Percentiles rank a stretch among this genome's conserved stretches.
Conservation (phyloP, 1,139 yeast genomes). For the Spathaspora sp. region DNA sequence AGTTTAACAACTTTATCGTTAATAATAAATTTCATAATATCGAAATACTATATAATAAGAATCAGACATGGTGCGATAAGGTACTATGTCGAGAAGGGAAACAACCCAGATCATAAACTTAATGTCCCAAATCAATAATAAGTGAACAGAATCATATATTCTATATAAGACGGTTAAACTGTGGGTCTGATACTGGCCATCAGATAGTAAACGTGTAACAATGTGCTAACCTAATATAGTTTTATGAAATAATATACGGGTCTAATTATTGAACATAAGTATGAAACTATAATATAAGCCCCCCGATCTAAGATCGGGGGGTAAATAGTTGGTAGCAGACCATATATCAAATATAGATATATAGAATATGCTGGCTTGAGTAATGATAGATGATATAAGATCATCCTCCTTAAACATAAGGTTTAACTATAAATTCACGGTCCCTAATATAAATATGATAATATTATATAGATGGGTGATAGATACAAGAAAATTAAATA, state of each 20-base stretch:
- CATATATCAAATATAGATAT: conserved; percentile 11
- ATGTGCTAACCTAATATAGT: not conserved
- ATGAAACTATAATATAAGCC: too few species aligned
- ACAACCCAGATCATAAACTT: conserved; percentile 8
- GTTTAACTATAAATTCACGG: conserved; percentile 11
- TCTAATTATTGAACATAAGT: not conserved
- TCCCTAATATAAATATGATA: conserved; percentile 9
- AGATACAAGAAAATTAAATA: conserved; percentile 7
- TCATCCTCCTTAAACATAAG: conserved; percentile 10
- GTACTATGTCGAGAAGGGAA: conserved; percentile 9
- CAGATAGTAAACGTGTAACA: conserved; percentile 1
- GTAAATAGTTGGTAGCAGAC: conserved; percentile 9
- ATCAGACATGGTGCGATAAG: conserved; percentile 10
- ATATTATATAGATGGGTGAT: conserved; percentile 7
- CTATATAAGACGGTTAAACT: not conserved
- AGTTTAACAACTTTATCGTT: conserved; percentile 3
- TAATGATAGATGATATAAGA: conserved; percentile 11
- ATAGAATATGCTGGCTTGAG: conserved; percentile 13
- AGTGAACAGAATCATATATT: not conserved
- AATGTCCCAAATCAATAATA: conserved; percentile 4
- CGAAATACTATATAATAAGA: conserved; percentile 5
- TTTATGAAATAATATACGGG: not conserved
- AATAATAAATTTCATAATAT: conserved; percentile 2
- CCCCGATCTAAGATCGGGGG: too few species aligned
- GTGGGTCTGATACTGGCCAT: conserved; percentile 2